Evolutionary conservation across 2,329 filamentous ascomycete species (phyloP).

Genomic region (Diplodia scrobiculata): DNA sequence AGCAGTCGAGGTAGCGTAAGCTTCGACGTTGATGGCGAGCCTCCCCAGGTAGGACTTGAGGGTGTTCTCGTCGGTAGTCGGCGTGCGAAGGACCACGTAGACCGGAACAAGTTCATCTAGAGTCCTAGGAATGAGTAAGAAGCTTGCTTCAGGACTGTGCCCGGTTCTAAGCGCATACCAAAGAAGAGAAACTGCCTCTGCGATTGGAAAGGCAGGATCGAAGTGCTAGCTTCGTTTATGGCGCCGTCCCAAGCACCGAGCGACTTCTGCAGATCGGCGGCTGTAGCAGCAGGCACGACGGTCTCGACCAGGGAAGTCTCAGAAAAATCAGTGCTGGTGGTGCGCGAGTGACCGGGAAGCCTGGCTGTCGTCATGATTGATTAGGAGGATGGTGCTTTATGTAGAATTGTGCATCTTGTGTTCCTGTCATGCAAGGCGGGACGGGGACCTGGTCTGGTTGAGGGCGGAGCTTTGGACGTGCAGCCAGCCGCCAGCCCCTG

Average conservation of each 20-base stretch:
- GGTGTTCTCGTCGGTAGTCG: constrained; percentile 59
- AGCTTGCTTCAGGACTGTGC: constrained; percentile 45
- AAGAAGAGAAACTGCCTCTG: constrained; percentile 70
- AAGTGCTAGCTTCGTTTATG: constrained; percentile 48
- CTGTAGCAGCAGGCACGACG: constrained; percentile 43
- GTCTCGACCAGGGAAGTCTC: constrained; percentile 46
- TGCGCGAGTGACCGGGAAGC: constrained; percentile 34
- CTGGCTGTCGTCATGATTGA: constrained; percentile 24
- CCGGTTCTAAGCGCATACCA: constrained; percentile 56
- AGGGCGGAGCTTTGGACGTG: background rate
- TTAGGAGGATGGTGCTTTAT: constrained; percentile 15
- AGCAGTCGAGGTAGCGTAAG: constrained; percentile 60
- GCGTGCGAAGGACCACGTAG: constrained; percentile 68
- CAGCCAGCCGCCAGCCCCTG: background rate
- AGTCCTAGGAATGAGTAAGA: constrained; percentile 56
- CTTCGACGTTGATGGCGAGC: constrained; percentile 68
- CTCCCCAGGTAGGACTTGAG: constrained; percentile 63
- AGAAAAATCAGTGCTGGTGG: constrained; percentile 42
- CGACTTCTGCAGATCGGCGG: constrained; percentile 43
- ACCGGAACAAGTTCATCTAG: constrained; percentile 73
- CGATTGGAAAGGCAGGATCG: constrained; percentile 59
- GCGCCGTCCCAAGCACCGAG: constrained; percentile 51
- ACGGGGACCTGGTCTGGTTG: background rate
- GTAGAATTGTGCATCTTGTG: constrained; percentile 23
- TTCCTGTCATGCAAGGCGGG: constrained; percentile 16